These are phyloP conservation scores for Lactarius quietus DNA, from an alignment of 768 basidiomycete species.

Conservation along the genomic window DNA sequence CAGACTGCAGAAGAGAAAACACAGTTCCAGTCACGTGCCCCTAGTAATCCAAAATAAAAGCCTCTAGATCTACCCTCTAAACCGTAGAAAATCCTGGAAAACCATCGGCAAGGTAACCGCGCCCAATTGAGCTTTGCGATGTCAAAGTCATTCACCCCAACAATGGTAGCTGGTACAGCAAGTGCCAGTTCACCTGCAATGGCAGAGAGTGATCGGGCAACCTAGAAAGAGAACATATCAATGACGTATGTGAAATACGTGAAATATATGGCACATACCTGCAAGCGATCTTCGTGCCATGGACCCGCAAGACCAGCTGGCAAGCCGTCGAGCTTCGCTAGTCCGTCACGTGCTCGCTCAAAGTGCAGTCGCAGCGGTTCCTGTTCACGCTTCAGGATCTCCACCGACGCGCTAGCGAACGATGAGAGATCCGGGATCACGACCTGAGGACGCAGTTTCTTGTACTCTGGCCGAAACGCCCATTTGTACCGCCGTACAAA, in stretches of 20 bases:
- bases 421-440: constrained; percentile 52
- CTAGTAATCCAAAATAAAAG: background rate
- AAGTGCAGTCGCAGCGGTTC: constrained; percentile 45
- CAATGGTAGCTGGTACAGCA: constrained; percentile 18
- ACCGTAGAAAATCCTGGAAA: constrained; percentile 25
- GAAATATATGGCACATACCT: constrained; percentile 34
- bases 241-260: background rate
- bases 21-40: background rate
- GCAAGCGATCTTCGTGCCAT: constrained; percentile 47
- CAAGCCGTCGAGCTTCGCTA: constrained; percentile 9
- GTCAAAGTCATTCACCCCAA: constrained; percentile 25
- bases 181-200: constrained; percentile 24
- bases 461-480: constrained; percentile 63
- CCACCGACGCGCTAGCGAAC: constrained; percentile 40
- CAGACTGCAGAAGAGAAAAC: too few species aligned
- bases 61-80: constrained; percentile 11
- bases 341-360: constrained; percentile 38
- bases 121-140: constrained; percentile 26
- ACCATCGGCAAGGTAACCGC: constrained; percentile 30
- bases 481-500: constrained; percentile 73
- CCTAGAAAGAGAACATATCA: constrained; percentile 36
- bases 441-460: constrained; percentile 45
- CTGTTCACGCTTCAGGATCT: constrained; percentile 27
- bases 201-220: constrained; percentile 31
- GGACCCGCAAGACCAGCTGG: constrained; percentile 42